Percentiles rank a stretch among this genome's conserved stretches.
Evolutionary conservation across 73 alveolate species (phyloP).

Genomic region (Tetrahymena borealis): DNA sequence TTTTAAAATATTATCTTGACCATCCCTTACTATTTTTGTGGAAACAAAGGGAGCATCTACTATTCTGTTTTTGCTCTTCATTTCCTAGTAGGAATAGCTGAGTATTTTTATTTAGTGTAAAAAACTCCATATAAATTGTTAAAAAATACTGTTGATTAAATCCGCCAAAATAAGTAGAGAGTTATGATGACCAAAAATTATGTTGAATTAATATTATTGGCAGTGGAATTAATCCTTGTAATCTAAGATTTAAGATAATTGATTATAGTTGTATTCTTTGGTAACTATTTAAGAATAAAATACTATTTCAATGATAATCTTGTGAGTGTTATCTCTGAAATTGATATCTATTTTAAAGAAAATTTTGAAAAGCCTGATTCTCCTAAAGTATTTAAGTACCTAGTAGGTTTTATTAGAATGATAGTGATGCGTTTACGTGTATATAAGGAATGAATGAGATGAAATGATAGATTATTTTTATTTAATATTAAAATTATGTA

Average conservation of each 20-base stretch:
- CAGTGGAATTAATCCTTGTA: background rate
- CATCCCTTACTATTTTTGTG: background rate
- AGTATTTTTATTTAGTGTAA: background rate
- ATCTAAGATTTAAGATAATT: background rate
- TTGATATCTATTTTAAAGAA: background rate
- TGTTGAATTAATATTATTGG: background rate
- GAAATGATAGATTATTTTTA: no score
- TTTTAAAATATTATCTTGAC: background rate
- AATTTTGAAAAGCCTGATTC: background rate
- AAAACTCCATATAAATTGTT: background rate
- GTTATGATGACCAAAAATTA: background rate
- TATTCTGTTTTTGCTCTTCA: background rate
- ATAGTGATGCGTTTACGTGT: background rate
- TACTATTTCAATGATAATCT: background rate
- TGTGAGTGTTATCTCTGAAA: background rate
- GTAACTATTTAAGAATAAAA: background rate
- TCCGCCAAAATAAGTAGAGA: background rate
- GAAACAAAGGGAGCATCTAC: background rate
- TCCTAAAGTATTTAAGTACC: background rate
- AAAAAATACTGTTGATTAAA: background rate
- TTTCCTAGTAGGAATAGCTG: background rate
- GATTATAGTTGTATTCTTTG: background rate
- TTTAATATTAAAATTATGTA: no score
- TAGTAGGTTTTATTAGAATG: background rate
- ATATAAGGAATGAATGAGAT: background rate